phyloP scores from a whole-genome alignment of 1,284 basidiomycete species.

The Naganishia sp. region DNA sequence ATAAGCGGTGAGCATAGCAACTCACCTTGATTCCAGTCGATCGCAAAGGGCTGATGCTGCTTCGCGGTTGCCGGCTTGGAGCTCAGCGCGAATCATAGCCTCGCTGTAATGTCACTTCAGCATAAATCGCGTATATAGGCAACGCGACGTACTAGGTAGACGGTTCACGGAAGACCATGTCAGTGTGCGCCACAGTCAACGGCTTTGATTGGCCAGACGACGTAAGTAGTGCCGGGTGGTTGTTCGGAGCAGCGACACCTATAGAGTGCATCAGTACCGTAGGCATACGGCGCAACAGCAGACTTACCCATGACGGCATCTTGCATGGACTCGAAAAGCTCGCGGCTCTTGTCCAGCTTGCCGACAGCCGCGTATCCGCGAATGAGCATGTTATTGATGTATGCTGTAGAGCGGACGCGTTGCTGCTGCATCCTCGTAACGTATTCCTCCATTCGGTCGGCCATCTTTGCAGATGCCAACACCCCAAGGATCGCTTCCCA shows the following conservation, averaged over 20 bases:
- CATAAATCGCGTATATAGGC: not conserved
- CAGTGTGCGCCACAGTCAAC: constrained; percentile 55
- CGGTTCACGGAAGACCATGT: constrained; percentile 81
- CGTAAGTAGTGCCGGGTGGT: constrained; percentile 68
- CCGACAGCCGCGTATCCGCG: constrained; percentile 77
- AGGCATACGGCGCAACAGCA: not conserved
- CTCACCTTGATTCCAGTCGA: constrained; percentile 65
- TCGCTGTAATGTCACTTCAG: constrained; percentile 61
- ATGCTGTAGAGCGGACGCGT: constrained; percentile 87
- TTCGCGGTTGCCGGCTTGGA: constrained; percentile 72
- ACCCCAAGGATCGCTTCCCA: constrained; percentile 92
- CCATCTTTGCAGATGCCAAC: constrained; percentile 73
- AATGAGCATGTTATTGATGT: constrained; percentile 91
- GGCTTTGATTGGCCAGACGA: constrained; percentile 53
- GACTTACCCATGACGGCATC: constrained; percentile 61
- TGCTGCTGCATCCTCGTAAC: constrained; percentile 64
- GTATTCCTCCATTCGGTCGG: constrained; percentile 76
- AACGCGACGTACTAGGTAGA: constrained; percentile 51
- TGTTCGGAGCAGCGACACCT: constrained; percentile 85
- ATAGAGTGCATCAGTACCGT: constrained; percentile 41
- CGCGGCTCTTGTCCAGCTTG: constrained; percentile 68
- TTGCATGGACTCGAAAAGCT: constrained; percentile 80
- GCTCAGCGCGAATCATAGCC: constrained; percentile 90
- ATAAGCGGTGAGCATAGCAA: not conserved
- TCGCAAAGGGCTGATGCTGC: constrained; percentile 71